phyloP scores from a whole-genome alignment of 139 green algal genomes.

The Medakamo hakoo region DNA sequence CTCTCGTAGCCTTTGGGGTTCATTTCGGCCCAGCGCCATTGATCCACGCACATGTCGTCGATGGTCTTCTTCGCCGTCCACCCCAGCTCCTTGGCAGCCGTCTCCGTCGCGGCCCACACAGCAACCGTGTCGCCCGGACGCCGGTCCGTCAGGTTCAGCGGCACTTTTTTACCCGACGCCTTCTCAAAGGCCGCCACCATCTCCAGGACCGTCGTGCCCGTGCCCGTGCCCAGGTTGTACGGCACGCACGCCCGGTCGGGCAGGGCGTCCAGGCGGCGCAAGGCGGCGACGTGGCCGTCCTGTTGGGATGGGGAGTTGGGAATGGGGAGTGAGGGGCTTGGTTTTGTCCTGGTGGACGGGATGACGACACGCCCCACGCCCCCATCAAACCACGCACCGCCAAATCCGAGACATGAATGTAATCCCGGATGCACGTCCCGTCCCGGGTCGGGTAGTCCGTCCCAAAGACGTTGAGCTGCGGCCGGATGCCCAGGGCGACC shows the following conservation, averaged over 20 bases:
- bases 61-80: constrained; percentile 77
- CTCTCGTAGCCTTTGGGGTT: constrained; percentile 84
- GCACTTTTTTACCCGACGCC: constrained; percentile 58
- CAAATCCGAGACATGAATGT: constrained; percentile 97
- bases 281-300: constrained; percentile 70
- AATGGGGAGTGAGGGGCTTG: too few species aligned
- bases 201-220: constrained; percentile 84
- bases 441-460: constrained; percentile 84
- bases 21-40: constrained; percentile 80
- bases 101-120: constrained; percentile 74
- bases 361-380: too few species aligned
- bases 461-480: constrained; percentile 82
- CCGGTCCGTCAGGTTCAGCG: constrained; percentile 38
- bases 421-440: constrained; percentile 83
- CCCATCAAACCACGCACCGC: too few species aligned
- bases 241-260: constrained; percentile 47
- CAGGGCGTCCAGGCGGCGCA: constrained; percentile 51
- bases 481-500: constrained; percentile 73
- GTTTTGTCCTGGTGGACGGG: too few species aligned
- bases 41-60: constrained; percentile 84
- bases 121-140: constrained; percentile 63
- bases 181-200: constrained; percentile 86
- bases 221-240: constrained; percentile 89
- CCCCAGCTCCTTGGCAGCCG: constrained; percentile 74
- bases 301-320: too few species aligned